Base-by-base conservation (phyloP, 116 monocot species). In the Papilionanthe hybrid region DNA sequence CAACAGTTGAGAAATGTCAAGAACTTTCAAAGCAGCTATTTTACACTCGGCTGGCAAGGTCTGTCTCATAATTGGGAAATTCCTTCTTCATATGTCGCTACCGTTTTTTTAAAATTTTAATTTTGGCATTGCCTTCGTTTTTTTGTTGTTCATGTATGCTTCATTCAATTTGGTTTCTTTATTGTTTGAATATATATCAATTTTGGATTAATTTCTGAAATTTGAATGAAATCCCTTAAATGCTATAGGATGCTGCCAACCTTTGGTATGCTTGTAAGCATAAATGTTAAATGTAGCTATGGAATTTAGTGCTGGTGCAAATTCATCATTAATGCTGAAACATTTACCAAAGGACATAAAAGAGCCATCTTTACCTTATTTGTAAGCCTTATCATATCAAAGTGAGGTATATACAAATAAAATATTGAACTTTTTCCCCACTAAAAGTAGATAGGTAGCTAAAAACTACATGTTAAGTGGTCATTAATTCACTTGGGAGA, bases 11-110 rank as follows among this genome's bases (percentile, higher is more conserved):
- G 66, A 87, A 85, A 83, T 89, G 89, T 78, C 85, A 86, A 75
- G 87, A 92, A 8, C 77, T 92, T 49, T 89, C 89, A 19, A 92
- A 89, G 73, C 78, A 92, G 85, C 85, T 92, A 43, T 87, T 92
- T 56, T 92, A 87, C 86, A 92, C 92, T 1, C 87, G 92, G 29
- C 89, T 92, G 29, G 92, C 85, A 6, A 92, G 92, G 92, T 89
- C 13, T 55, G 55, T 73, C 9, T 43, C 8, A 8, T 20, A 25
- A 41, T 9, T 8, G 49, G 25, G 6, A 3, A 53, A 28, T 55
- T 55, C 11, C 29, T 12, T 22, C 5, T 48, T 76, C 17, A 6
- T 10, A 22, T 63, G 63, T 25, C 23, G 25, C 13, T 55, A 55
- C 18, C 5, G 1, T 49, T 53, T 53, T 53, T 53, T 53, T 15